Evolutionary conservation across 2,329 filamentous ascomycete genomes (phyloP), one percentile per base, ranked within the genome.

Genomic region (Hypoxylon sp.): DNA sequence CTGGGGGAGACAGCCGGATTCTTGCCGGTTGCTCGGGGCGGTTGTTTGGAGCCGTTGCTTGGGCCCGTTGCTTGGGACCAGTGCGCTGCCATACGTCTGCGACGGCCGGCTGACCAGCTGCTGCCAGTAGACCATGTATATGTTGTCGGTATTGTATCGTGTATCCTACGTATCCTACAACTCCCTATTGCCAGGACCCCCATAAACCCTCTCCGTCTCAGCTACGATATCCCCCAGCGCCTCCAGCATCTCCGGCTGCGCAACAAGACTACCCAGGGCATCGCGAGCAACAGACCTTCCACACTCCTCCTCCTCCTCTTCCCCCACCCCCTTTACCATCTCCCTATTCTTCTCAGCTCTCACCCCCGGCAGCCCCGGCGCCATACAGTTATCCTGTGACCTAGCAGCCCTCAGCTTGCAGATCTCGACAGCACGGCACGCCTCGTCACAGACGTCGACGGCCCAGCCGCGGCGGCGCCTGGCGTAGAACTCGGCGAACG

Each of bases 351-450:
- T 58, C 20, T 51, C 48, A 2, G 48, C 10, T 67, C 24, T 72
- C 67, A 29, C 65, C 54, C 41, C 64, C 10, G n/a, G 76, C 1
- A 72, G 62, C 3, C 70, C 69, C 1, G 75, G 73, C 24, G 67
- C 68, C 27, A 72, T 73, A 69, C 83, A 84, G 67, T 83, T 83
- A 65, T 82, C 77, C 70, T 84, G 77, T 21, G 79, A 75, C 40
- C 83, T 75, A 7, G 74, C 81, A 1, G 78, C 81, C n/a, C 82
- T 75, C 23, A 86, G 65, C 62, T 78, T 75, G 64, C 83, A 86
- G 6, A 86, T 79, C 67, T 83, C 79, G 2, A 69, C 60, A 3
- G 24, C 27, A 9, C 27, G 71, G 60, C 83, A 85, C 17, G 65
- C 46, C 1, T 38, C 65, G 4, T 63, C 60, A 9, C 66, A 68